Base-by-base conservation (phyloP, 2,329 filamentous ascomycete species). In the Penicillium sclerotiorum region DNA sequence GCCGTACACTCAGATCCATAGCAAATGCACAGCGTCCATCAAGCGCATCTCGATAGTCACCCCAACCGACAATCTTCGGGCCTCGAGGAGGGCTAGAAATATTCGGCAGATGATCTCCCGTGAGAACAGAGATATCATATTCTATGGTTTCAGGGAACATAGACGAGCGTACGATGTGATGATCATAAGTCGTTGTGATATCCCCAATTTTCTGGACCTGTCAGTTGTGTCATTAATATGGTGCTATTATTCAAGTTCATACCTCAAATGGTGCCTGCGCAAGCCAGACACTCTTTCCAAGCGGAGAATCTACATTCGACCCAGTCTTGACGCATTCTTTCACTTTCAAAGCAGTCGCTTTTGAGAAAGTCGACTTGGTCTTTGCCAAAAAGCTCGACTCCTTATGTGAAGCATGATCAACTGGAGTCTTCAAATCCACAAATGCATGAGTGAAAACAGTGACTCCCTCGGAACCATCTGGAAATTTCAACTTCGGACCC, bases 381-480 rank as follows among this genome's bases (percentile, higher is more conserved):
- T 52, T 40, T 13, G 35, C n/a, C 23, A 41, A 32, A 15, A 40
- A 47, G 15, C 40, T 43, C 13, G 41, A 18, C 15, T 37, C 30
- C 27, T 48, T 49, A 13, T 18, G 43, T 25, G 37, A 37, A 12
- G 32, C 32, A 12, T 45, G 49, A 11, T 43, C 44, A 13, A 51
- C 44, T 1, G 45, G 41, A 2, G 45, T 53, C 8, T 45, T 41
- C 21, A 55, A 15, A 37, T 53, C 45, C 8, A 59, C 54, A 35
- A 57, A 59, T 0, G 49, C 54, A 38, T 59, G 54, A 11, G 54
- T 59, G 5, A 52, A 42, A 13, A 59, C 47, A 2, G 46, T 47
- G 18, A 59, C 49, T 4, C 52, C 57, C 15, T 52, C 7, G 4
- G 43, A 49, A 7, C 48, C 45, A 30, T 59, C 50, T n/a, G 44